These are phyloP conservation scores for Podospora bellae-mahoneyi DNA, from an alignment of 495 filamentous ascomycete genomes.

Conservation along the genomic window DNA sequence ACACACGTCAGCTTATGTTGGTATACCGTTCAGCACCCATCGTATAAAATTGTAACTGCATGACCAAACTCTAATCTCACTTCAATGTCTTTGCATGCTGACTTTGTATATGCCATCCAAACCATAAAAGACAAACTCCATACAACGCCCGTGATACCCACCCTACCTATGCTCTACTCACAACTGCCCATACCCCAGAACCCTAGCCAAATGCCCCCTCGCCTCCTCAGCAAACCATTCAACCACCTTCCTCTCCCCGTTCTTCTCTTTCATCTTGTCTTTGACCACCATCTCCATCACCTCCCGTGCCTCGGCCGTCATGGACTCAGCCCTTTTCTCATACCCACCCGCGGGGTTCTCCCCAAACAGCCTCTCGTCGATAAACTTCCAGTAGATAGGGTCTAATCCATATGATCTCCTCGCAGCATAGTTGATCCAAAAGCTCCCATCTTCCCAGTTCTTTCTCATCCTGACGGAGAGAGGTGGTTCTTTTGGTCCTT, in stretches of 20 bases:
- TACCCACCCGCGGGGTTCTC: conserved; percentile 26
- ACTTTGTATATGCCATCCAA: background rate
- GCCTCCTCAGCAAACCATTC: conserved; percentile 22
- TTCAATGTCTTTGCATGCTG: too few relatives aligned
- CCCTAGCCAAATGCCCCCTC: conserved; percentile 13
- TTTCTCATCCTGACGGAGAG: conserved; percentile 27
- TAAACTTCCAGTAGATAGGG: conserved; percentile 24
- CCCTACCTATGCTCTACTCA: background rate
- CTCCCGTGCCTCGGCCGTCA: conserved; percentile 15
- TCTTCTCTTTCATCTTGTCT: conserved; percentile 27
- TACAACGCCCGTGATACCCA: background rate
- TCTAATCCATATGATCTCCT: conserved; percentile 32
- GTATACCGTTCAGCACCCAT: too few relatives aligned
- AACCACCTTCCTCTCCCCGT: conserved; percentile 18
- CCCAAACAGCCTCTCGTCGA: conserved; percentile 29
- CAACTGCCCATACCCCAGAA: background rate
- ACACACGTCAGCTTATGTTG: too few relatives aligned
- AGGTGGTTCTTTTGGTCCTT: background rate
- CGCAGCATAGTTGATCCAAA: conserved; percentile 33
- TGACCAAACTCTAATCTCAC: too few relatives aligned
- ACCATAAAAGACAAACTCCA: background rate
- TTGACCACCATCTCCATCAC: conserved; percentile 24
- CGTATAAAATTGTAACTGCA: too few relatives aligned
- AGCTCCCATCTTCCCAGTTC: conserved; percentile 34
- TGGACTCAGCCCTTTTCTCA: conserved; percentile 24